phyloP scores from a whole-genome alignment of 1,284 basidiomycete genomes.

The Lentinula novae-zelandiae region DNA sequence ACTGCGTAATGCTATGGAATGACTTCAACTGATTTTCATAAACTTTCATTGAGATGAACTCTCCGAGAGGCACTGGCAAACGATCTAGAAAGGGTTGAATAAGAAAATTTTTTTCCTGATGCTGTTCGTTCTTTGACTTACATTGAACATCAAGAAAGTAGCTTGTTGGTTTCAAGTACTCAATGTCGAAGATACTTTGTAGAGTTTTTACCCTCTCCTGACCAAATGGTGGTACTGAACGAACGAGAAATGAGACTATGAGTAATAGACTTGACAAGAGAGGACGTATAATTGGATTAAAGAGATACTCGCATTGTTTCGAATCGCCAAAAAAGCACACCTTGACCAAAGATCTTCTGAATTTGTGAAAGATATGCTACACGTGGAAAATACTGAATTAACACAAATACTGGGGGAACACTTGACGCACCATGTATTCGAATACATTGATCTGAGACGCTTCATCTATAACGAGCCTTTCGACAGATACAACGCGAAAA shows the following conservation, averaged over 20 bases:
- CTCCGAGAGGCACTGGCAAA: slow-evolving; percentile 44
- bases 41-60: slow-evolving; percentile 42
- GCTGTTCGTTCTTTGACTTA: slow-evolving; percentile 19
- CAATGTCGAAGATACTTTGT: slow-evolving; percentile 43
- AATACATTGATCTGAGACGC: slow-evolving; percentile 44
- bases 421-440: slow-evolving; percentile 36
- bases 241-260: no score
- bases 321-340: slow-evolving; percentile 46
- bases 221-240: slow-evolving; percentile 45
- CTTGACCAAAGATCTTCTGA: slow-evolving; percentile 27
- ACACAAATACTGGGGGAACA: neutral
- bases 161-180: slow-evolving; percentile 30
- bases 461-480: slow-evolving; percentile 42
- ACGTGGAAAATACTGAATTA: slow-evolving; percentile 9
- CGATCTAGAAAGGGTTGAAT: slow-evolving; percentile 31
- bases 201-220: slow-evolving; percentile 34
- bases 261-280: neutral
- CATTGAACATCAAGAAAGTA: slow-evolving; percentile 45
- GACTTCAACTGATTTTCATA: slow-evolving; percentile 39
- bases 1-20: slow-evolving; percentile 25
- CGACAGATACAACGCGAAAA: slow-evolving; percentile 33
- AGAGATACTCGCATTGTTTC: slow-evolving; percentile 34
- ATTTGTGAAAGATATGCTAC: slow-evolving; percentile 28
- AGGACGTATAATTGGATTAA: neutral
- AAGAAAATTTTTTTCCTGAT: no score